Evolutionary conservation across 2,329 filamentous ascomycete species (phyloP), one percentile per base, ranked within the genome.

Genomic region (Monilinia fructicola): DNA sequence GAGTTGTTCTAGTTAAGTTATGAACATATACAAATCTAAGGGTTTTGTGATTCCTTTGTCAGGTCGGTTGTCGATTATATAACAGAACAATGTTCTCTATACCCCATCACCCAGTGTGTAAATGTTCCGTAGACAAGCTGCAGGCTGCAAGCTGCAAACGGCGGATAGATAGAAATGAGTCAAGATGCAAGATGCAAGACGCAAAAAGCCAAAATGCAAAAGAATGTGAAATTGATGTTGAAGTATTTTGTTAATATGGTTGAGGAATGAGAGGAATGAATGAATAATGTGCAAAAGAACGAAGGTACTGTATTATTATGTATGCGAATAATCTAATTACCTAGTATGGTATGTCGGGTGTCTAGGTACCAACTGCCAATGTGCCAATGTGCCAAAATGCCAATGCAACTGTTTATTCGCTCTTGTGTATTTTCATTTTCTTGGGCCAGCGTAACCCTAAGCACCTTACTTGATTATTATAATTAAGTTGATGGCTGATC

Each of bases 11-110:
- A 21, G 56, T 48, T 50, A 68, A 52, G 54, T 48, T 58, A 61
- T 67, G 65, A 68, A 68, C 70, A 71, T 69, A 58, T 64, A 59
- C 44, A 53, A 11, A 38, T 50, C 28, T 50, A 38, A 35, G 44
- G 28, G 38, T 38, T 65, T 42, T 46, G 60, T 50, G 11, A 44
- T 46, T 65, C 46, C 64, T 54, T 59, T 65, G 55, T 46, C 23
- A 18, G 9, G 28, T 11, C n/a, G 9, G 28, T 11, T 26, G 40
- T 28, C 48, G 54, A 42, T 63, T n/a, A 63, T 54, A n/a, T 26
- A 53, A 40, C 3, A 50, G 7, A 23, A 50, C n/a, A 23, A 23
- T 23, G 10, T 12, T 23, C 3, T 23, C n/a, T 50, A 23, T 50
- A n/a, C 7, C 21, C 21, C 4, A 21, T 46, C 5, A 46, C 16